Evolutionary conservation across 2,329 filamentous ascomycete genomes (phyloP), one percentile per base, ranked within the genome.

Genomic region (Alternaria arbusti): DNA sequence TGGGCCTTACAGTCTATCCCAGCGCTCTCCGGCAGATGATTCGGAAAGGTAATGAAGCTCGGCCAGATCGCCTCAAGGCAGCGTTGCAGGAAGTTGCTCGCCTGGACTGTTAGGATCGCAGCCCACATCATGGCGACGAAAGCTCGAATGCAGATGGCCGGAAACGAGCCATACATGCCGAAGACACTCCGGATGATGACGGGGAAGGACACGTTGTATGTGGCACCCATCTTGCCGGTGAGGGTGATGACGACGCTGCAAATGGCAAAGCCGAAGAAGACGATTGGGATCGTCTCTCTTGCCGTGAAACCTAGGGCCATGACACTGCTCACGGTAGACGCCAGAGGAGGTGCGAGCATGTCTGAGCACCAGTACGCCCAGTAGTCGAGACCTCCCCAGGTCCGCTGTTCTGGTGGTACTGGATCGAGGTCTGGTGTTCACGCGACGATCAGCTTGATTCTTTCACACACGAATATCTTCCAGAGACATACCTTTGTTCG

Each of bases 301-400:
- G 83, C 82, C 5, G 83, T 83, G 57, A 84, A 82, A 6, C 82
- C 82, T 11, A 83, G 72, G 17, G 78, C 75, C 76, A 83, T 82
- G 52, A 83, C 81, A 45, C 78, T 73, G 30, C 73, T 77, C 9
- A 81, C 80, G 1, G 80, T 82, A 26, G 78, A 70, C 15, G 80
- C 78, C 12, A 82, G 70, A 13, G 81, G 81, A 55, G 81, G 81
- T 43, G 81, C 81, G 36, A 82, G 73, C 74, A 84, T 80, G 64
- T 86, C 84, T 7, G 80, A 82, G 63, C 80, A 82, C 84, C 84
- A 85, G 68, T 85, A 84, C 12, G 81, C 80, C 76, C 83, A 81
- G 67, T 83, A 84, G 28, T 83, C 80, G 54, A 81, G 70, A 12
- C 74, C 77, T 5, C 81, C 80, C 84, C 83, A 84, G 20, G 82